A percentile compares a stretch with the other conserved stretches of the same genome.
phyloP scores from a whole-genome alignment of 345 rosid genomes.

The Camelina neglecta region DNA sequence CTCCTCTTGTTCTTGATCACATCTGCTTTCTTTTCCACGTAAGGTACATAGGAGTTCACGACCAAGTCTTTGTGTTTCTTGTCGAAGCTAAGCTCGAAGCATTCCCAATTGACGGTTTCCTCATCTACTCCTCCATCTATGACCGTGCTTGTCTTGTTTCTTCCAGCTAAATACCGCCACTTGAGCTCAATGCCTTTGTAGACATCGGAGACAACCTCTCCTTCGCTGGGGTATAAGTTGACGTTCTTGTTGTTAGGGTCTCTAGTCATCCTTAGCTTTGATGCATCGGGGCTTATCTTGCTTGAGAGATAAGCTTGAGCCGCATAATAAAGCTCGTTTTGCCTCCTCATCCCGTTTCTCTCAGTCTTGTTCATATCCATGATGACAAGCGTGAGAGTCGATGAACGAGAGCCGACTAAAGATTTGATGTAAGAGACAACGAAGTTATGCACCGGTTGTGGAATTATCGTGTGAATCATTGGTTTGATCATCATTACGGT shows the following conservation, averaged over 20 bases:
- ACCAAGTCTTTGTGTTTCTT: constrained; percentile 52
- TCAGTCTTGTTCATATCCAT: constrained; percentile 31
- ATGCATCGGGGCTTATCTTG: constrained; percentile 50
- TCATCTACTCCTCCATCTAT: not conserved
- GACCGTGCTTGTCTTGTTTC: not conserved
- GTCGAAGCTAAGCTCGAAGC: constrained; percentile 50
- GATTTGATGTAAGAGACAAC: constrained; percentile 38
- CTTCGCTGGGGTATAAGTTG: constrained; percentile 46
- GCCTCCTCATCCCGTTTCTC: not conserved
- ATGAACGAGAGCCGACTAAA: constrained; percentile 45
- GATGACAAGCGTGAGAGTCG: constrained; percentile 48
- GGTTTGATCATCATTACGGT: constrained; percentile 51
- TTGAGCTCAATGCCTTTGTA: constrained; percentile 49
- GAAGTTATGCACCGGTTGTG: constrained; percentile 41
- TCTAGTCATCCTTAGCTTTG: constrained; percentile 49
- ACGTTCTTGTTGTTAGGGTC: constrained; percentile 46
- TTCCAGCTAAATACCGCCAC: constrained; percentile 47
- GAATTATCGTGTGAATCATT: constrained; percentile 48
- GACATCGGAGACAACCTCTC: constrained; percentile 50
- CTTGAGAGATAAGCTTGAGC: constrained; percentile 51
- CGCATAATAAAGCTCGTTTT: constrained; percentile 53
- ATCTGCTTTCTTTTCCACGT: constrained; percentile 40
- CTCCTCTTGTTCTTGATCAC: constrained; percentile 35
- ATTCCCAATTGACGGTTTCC: not conserved
- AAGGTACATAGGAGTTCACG: constrained; percentile 49